A percentile compares a stretch with the other conserved stretches of the same genome.
Evolutionary conservation across 2,329 filamentous ascomycete species (phyloP).

Genomic region (Fusarium nodosum): DNA sequence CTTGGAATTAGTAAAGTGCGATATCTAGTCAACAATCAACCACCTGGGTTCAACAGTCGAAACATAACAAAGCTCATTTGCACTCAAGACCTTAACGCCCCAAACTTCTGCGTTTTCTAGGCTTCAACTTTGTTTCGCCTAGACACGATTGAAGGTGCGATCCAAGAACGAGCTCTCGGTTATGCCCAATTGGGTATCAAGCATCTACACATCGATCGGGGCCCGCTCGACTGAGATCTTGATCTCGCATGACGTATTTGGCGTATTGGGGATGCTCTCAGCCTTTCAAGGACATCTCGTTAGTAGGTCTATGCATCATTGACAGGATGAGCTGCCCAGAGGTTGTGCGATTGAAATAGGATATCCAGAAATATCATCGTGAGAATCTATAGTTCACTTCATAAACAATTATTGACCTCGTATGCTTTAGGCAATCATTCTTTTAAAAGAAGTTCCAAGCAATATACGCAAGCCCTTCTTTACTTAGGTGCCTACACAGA

Average conservation of each 20-base stretch:
- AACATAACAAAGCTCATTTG: background rate
- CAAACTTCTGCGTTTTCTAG: background rate
- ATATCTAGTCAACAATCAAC: background rate
- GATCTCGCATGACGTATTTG: conserved; percentile 37
- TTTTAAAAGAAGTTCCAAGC: background rate
- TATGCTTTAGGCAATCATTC: background rate
- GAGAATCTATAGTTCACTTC: background rate
- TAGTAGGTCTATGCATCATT: conserved; percentile 41
- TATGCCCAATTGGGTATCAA: conserved; percentile 25
- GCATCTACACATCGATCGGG: conserved; percentile 23
- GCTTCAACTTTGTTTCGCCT: background rate
- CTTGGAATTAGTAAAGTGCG: background rate
- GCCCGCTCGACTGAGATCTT: conserved; percentile 20
- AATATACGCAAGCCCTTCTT: background rate
- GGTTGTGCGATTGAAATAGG: background rate
- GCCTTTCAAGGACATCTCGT: background rate
- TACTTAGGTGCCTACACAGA: background rate
- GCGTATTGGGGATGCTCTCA: conserved; percentile 9
- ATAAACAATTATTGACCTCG: background rate
- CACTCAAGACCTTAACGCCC: background rate
- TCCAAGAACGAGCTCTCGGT: background rate
- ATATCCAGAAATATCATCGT: background rate
- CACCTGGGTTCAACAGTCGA: background rate
- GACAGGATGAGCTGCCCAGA: conserved; percentile 20
- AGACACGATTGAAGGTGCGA: background rate